phyloP scores from a whole-genome alignment of 2,329 filamentous ascomycete species.

The Diplocarpon mali region DNA sequence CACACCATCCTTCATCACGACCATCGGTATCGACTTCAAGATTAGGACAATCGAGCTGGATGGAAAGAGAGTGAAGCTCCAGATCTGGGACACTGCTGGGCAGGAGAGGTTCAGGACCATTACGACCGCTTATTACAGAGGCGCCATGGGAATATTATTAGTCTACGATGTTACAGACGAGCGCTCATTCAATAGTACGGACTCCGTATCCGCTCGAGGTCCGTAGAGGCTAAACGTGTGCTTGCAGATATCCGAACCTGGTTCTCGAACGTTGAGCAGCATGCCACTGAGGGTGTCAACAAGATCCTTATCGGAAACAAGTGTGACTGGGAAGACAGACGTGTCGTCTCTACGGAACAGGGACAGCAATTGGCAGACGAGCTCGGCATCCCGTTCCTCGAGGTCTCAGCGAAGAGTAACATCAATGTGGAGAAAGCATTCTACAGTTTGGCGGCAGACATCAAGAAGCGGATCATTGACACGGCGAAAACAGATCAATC shows the following conservation, averaged over 20 bases:
- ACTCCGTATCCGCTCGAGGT: not conserved
- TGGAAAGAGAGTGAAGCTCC: constrained; percentile 95
- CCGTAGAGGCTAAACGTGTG: constrained; percentile 5
- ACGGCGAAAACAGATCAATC: constrained; percentile 67
- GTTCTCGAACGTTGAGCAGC: constrained; percentile 99
- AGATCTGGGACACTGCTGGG: constrained; percentile 98
- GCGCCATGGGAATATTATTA: constrained; percentile 94
- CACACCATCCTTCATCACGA: constrained; percentile 99
- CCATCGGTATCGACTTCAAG: constrained; percentile 99
- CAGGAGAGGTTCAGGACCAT: constrained; percentile 98
- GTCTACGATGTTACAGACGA: constrained; percentile 99
- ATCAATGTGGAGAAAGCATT: constrained; percentile 99
- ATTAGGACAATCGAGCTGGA: constrained; percentile 98
- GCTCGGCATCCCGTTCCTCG: constrained; percentile 94
- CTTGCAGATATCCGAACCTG: constrained; percentile 86
- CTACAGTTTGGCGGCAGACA: constrained; percentile 86
- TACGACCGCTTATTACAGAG: constrained; percentile 96
- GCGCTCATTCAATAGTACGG: constrained; percentile 93
- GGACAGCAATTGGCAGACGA: constrained; percentile 91
- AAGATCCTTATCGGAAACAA: constrained; percentile 99
- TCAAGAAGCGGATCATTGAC: constrained; percentile 97
- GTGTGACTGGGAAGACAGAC: constrained; percentile 99
- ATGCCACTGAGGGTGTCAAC: constrained; percentile 97
- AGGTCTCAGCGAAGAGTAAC: constrained; percentile 97
- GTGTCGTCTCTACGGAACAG: constrained; percentile 83